Conservation (phyloP, 2,329 filamentous ascomycete genomes). For the Penicillium brasilianum region DNA sequence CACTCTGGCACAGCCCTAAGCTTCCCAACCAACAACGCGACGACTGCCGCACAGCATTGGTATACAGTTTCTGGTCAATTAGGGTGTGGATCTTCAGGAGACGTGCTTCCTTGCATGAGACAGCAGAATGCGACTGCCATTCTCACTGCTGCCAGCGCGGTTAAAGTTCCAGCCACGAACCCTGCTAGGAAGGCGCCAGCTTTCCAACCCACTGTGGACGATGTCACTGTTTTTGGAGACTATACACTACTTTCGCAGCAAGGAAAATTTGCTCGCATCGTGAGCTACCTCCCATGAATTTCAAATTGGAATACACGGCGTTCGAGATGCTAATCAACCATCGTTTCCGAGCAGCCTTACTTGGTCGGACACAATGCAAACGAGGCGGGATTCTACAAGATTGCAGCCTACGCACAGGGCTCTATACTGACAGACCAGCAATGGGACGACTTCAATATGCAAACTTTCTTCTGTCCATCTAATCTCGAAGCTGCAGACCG, state of each 20-base stretch:
- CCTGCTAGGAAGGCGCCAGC: conserved; percentile 34
- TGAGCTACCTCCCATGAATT: not conserved
- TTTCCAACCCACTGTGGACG: conserved; percentile 53
- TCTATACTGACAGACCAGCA: conserved; percentile 46
- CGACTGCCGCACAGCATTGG: conserved; percentile 49
- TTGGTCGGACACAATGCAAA: conserved; percentile 53
- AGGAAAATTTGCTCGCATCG: conserved; percentile 1
- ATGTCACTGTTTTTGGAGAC: conserved; percentile 48
- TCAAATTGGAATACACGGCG: not conserved
- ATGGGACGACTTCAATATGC: conserved; percentile 48
- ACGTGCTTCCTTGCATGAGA: conserved; percentile 47
- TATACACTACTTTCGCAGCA: conserved; percentile 34
- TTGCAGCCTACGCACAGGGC: conserved; percentile 49
- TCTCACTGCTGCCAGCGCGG: conserved; percentile 42
- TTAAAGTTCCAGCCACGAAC: conserved; percentile 39
- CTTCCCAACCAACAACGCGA: conserved; percentile 49
- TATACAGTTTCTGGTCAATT: conserved; percentile 47
- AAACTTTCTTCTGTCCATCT: conserved; percentile 55
- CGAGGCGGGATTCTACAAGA: conserved; percentile 55
- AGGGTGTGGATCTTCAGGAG: conserved; percentile 40
- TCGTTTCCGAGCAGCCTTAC: conserved; percentile 36
- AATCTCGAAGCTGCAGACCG: conserved; percentile 47
- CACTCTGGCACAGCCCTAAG: conserved; percentile 47
- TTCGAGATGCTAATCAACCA: not conserved
- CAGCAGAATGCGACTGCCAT: conserved; percentile 4